Base-by-base conservation (phyloP, 257 asterid genomes). In the Solanum boliviense region DNA sequence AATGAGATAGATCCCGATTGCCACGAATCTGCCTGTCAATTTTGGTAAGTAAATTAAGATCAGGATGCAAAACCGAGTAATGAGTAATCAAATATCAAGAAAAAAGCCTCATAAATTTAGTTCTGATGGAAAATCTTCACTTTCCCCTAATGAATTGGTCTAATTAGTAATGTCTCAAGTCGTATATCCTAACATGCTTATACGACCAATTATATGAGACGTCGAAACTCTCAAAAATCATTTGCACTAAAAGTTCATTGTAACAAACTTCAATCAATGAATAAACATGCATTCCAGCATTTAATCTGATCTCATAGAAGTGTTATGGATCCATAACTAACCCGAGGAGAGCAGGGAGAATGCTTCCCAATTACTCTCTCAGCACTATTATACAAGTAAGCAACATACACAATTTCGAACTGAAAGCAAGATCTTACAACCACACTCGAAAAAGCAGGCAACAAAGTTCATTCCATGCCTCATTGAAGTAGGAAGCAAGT, bases 1-100 rank as follows among this genome's bases (percentile, higher is more conserved):
- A 94, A 95, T 58, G 98, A 95, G 89, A 95, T 93, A 52, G 98
- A 95, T 52, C 98, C 98, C 20, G 95, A 95, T 85, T 88, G 95
- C 36, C 95, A 84, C 21, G 93, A 90, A 87, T 93, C 93, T 16
- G 90, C 93, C 98, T 95, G 95, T 88, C 65, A 89, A 88, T 70
- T 89, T 87, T 60, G 88, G 83, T 79, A 84, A 20, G 74, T 25
- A 82, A 56, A 32, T 11, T 13, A 60, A 75, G 65, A 12, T 15
- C 16, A 71, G 13, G 41, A 27, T 44, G 18, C 38, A 25, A 31
- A 44, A 41, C 67, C 25, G 0, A 8, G 27, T 58, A 58, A 58
- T 10, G 5, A 76, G 34, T 76, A 48, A 75, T 75, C 83, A 75
- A 3, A 36, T 23, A 75, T 36, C 25, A 35, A 36, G 56, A 20